Percentiles rank a stretch among this genome's conserved stretches.
Evolutionary conservation across 2,329 filamentous ascomycete species (phyloP).

Genomic region (Lizonia empirigonia): DNA sequence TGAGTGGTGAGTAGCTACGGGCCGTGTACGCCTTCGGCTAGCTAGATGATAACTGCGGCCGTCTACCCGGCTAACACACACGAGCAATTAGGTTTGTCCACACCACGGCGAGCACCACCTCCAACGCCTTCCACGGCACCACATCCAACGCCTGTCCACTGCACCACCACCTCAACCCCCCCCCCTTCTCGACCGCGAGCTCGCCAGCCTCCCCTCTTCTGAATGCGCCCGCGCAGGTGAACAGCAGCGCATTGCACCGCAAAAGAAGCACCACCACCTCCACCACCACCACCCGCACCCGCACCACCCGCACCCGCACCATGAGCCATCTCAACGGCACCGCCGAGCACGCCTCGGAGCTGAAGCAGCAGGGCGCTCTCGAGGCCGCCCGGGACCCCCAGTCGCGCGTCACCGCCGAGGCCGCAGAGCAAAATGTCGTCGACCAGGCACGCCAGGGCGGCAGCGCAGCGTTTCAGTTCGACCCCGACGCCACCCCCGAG

Average conservation of each 20-base stretch:
- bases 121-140: too few relatives aligned
- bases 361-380: constrained; percentile 80
- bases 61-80: constrained; percentile 8
- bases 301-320: not conserved
- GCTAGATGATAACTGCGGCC: constrained; percentile 2
- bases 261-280: too few relatives aligned
- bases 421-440: constrained; percentile 75
- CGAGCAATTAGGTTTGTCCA: constrained; percentile 29
- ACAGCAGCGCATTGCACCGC: not conserved
- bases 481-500: constrained; percentile 81
- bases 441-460: constrained; percentile 80
- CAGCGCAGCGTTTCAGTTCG: constrained; percentile 79
- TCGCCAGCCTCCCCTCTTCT: not conserved
- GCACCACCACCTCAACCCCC: not conserved
- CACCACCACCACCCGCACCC: constrained; percentile 9
- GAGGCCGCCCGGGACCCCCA: constrained; percentile 77
- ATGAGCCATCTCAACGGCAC: constrained; percentile 18
- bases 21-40: constrained; percentile 11
- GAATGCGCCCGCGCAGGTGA: constrained; percentile 6
- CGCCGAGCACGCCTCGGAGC: constrained; percentile 59
- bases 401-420: constrained; percentile 68
- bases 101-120: too few relatives aligned
- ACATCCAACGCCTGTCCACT: too few relatives aligned
- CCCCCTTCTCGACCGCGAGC: not conserved
- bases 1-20: constrained; percentile 9